Base-by-base conservation (phyloP, 2,329 filamentous ascomycete species). In the Lachnellula occidentalis region DNA sequence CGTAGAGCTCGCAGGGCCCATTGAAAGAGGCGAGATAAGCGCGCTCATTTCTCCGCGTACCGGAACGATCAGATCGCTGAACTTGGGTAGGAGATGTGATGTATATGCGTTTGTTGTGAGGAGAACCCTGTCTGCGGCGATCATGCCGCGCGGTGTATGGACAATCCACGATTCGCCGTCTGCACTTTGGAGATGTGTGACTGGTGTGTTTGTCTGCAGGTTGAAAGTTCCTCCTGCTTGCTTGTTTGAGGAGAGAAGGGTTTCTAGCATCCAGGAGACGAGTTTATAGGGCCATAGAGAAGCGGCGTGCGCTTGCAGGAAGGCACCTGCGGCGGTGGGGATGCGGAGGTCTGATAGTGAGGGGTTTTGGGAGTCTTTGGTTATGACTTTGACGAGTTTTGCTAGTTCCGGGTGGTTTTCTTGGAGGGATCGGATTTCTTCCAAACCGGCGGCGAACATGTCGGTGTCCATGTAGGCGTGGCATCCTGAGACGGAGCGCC, bases 41-140 rank as follows among this genome's bases (percentile, higher is more conserved):
- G 86, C 80, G 42, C 79, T 80, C 72, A 92, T 83, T 66, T 92
- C 84, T 1, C 88, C 90, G 22, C 88, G 77, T 2, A 88, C 84
- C 0, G 92, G 92, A 2, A 92, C 81, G 58, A 95, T 87, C 8
- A 91, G 76, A 59, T 85, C 81, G 8, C 80, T 75, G 62, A 92
- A 86, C 34, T 74, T 67, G 0, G 88, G 88, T 1, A 92, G 73
- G 4, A 96, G 76, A 57, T 85, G 78, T 1, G 88, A 89, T 0
- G 90, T 92, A 70, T 95, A 95, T 3, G 77, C 92, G 66, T 96
- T 96, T 1, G 87, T 92, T 4, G 89, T 87, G 15, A 95, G 78
- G 17, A 96, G 77, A 19, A 95, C 81, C 34, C 80, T 77, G 12
- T 74, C 72, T 1, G 90, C 77, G 0, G 68, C 68, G 53, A 95